Evolutionary conservation across 73 alveolate species (phyloP), one percentile per base, ranked within the genome.

Genomic region (Paramecium primaurelia): DNA sequence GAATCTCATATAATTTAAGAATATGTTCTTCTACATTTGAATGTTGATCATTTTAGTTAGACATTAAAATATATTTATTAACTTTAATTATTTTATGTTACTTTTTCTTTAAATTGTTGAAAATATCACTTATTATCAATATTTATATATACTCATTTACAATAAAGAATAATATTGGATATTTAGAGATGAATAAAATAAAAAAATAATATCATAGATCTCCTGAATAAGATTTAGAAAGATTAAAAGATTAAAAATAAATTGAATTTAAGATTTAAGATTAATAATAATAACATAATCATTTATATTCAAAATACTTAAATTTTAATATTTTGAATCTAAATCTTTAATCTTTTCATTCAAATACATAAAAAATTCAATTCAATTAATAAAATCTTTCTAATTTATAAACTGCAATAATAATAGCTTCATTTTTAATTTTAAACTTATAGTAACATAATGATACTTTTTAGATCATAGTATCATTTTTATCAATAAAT

Each of bases 1-100:
- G 77, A 12, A 80, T 28, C 28, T 80, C 91, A 49, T 80, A 80
- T 80, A 44, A 80, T 80, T 80, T 44, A 20, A 80, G 73, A 49
- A 80, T 80, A 80, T 80, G 91, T 45, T 80, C 91, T 16, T 80
- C 91, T 3, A 80, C 30, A 20, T 36, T 32, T 73, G 87, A 34
- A 32, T 73, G 59, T 44, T 32, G 16, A 4, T 73, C 87, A 73
- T 73, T 73, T 73, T 73, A 30, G 60, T 36, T 37, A 37, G 87
- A 34, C 87, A 73, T 73, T 34, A 8, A 73, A 30, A n/a, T 22
- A 12, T 73, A 73, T 73, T 73, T 73, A 73, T 73, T 73, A 14
- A 28, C 49, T 28, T 68, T 54, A 54, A n/a, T 54, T 54, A 54
- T 54, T 54, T 22, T 54, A 54, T 54, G 32, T 54, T 54, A 54